Conservation (phyloP, 768 basidiomycete genomes). For the Cyclocybe cylindracea region DNA sequence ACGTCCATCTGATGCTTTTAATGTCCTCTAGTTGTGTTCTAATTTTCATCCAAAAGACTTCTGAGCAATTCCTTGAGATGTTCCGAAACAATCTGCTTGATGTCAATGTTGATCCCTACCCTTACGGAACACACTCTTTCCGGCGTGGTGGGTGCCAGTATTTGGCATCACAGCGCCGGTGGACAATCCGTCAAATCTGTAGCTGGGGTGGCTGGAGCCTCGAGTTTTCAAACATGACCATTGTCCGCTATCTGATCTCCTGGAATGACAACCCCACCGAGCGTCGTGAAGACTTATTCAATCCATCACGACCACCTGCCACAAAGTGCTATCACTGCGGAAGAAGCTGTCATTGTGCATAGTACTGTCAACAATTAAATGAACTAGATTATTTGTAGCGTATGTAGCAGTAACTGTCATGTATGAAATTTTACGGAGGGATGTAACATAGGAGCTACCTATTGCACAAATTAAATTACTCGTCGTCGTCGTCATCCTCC, state of each 20-base stretch:
- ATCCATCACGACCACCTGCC: conserved; percentile 24
- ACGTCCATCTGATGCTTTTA: background rate
- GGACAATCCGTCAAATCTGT: conserved; percentile 38
- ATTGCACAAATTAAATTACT: background rate
- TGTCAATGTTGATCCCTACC: conserved; percentile 32
- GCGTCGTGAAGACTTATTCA: conserved; percentile 35
- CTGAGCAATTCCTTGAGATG: conserved; percentile 36
- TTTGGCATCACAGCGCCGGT: conserved; percentile 29
- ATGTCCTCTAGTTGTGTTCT: background rate
- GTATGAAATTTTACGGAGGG: background rate
- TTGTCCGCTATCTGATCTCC: conserved; percentile 43
- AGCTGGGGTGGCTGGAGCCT: conserved; percentile 50
- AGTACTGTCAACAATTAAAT: background rate
- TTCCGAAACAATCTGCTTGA: conserved; percentile 43
- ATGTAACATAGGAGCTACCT: background rate
- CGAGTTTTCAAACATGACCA: conserved; percentile 38
- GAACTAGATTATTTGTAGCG: background rate
- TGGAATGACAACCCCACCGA: conserved; percentile 38
- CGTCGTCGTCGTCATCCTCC: background rate
- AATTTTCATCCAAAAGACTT: conserved; percentile 21
- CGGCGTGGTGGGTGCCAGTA: conserved; percentile 42
- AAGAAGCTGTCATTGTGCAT: conserved; percentile 13
- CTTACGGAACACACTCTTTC: conserved; percentile 45
- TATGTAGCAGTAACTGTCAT: background rate
- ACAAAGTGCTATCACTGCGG: conserved; percentile 14